Conservation (phyloP, 129 eudicot genomes). For the Heracleum sosnowskyi region DNA sequence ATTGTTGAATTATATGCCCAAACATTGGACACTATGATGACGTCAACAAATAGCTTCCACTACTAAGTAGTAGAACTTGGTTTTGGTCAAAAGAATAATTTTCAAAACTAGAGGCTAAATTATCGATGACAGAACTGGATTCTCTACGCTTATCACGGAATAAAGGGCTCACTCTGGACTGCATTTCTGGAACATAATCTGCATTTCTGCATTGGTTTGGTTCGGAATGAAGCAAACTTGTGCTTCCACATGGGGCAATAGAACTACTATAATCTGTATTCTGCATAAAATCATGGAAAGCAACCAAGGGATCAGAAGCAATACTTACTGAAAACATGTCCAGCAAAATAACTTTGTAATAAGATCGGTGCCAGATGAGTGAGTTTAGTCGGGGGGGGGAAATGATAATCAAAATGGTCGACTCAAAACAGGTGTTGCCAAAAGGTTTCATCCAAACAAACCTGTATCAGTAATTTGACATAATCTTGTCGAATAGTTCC, state of each 20-base stretch:
- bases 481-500: constrained; percentile 55
- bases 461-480: constrained; percentile 33
- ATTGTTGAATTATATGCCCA: neutral
- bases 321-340: neutral
- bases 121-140: neutral
- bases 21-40: neutral
- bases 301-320: neutral
- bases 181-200: neutral
- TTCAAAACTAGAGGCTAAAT: neutral
- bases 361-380: neutral
- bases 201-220: too few species aligned
- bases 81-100: constrained; percentile 10
- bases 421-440: neutral
- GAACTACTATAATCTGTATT: neutral
- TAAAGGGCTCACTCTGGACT: neutral
- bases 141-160: constrained; percentile 1
- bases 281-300: constrained; percentile 7
- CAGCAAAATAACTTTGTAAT: neutral
- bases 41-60: neutral
- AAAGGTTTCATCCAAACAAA: constrained; percentile 5
- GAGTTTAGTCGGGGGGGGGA: neutral
- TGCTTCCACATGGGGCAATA: neutral
- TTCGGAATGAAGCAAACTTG: neutral
- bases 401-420: neutral
- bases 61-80: neutral